A percentile compares a stretch with the other conserved stretches of the same genome.
Evolutionary conservation across 106 monocot genomes (phyloP).

Genomic region (Phalaenopsis equestris): DNA sequence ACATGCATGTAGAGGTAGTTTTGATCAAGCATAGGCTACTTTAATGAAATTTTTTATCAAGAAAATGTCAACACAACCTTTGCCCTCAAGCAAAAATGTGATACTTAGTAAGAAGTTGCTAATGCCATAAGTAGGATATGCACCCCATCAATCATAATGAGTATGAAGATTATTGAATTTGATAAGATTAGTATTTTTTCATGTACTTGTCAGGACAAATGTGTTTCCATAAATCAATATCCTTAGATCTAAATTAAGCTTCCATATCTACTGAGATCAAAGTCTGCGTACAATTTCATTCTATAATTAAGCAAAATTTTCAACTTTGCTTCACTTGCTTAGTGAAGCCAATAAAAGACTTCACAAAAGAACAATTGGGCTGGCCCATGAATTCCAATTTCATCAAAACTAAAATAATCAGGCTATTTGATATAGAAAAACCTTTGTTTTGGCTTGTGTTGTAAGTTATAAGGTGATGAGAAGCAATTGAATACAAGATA

Average conservation of each 20-base stretch:
- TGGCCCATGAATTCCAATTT: not conserved
- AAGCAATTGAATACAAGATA: constrained; percentile 26
- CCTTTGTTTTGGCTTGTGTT: constrained; percentile 16
- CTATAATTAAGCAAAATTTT: constrained; percentile 82
- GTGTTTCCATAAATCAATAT: too few relatives aligned
- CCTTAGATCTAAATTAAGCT: constrained; percentile 33
- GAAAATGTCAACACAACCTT: too few relatives aligned
- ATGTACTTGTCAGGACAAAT: too few relatives aligned
- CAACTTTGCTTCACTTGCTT: constrained; percentile 25
- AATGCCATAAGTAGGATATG: too few relatives aligned
- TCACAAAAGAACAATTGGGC: not conserved
- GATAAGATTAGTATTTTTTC: too few relatives aligned
- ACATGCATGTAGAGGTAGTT: too few relatives aligned
- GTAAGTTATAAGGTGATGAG: constrained; percentile 28
- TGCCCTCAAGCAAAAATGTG: too few relatives aligned
- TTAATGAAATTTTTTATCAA: too few relatives aligned
- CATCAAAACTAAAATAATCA: not conserved
- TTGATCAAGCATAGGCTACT: too few relatives aligned
- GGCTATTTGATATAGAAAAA: constrained; percentile 24
- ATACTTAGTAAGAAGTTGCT: too few relatives aligned
- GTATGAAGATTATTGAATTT: too few relatives aligned
- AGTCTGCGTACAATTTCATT: constrained; percentile 73
- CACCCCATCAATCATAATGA: too few relatives aligned
- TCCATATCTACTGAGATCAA: constrained; percentile 97
- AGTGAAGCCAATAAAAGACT: constrained; percentile 2